A percentile compares a stretch with the other conserved stretches of the same genome.
Conservation (phyloP, 1,284 basidiomycete genomes). For the Cryptococcus sp. region DNA sequence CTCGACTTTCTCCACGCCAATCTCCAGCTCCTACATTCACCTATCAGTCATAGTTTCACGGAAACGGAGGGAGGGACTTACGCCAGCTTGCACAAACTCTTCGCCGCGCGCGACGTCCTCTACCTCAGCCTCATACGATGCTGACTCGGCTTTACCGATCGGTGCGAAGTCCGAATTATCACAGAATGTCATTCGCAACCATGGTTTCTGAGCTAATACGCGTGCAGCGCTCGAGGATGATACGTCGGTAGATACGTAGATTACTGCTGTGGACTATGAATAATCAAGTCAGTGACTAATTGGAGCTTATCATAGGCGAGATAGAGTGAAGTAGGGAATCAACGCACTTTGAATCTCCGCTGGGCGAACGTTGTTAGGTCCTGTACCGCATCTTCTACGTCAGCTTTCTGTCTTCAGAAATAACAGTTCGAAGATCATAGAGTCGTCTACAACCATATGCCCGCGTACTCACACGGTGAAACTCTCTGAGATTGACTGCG, state of each 20-base stretch:
- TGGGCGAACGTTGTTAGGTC: constrained; percentile 39
- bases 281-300: neutral
- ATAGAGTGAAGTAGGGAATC: neutral
- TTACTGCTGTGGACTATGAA: constrained; percentile 33
- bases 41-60: neutral
- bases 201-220: constrained; percentile 44
- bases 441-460: neutral
- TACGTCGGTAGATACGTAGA: constrained; percentile 52
- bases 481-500: constrained; percentile 31
- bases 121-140: constrained; percentile 28
- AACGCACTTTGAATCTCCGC: constrained; percentile 25
- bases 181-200: constrained; percentile 50
- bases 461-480: constrained; percentile 27
- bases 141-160: constrained; percentile 20
- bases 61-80: constrained; percentile 20
- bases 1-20: constrained; percentile 42
- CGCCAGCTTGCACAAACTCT: constrained; percentile 52
- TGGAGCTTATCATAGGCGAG: no score
- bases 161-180: constrained; percentile 54
- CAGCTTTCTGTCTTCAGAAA: neutral
- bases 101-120: constrained; percentile 51
- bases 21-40: constrained; percentile 44
- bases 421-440: neutral
- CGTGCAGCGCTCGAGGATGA: constrained; percentile 30
- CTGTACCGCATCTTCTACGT: constrained; percentile 12